Evolutionary conservation across 2,329 filamentous ascomycete species (phyloP).

Genomic region (Epichloe scottii): DNA sequence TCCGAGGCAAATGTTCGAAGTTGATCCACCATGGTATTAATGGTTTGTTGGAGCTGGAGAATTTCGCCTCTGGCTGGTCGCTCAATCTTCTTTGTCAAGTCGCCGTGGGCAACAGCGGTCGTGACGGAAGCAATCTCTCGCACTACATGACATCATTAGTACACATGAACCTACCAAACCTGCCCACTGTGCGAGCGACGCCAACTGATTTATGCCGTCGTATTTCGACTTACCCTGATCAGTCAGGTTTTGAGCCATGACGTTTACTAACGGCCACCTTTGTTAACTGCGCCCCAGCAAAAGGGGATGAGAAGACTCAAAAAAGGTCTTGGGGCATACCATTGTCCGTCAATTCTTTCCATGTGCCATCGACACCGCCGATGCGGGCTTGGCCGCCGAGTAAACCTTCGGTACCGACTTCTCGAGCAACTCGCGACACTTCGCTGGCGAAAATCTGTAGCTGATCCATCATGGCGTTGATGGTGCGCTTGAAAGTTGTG

Average conservation of each 20-base stretch:
- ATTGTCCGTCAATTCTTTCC: slow-evolving; percentile 92
- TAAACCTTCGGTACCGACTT: slow-evolving; percentile 91
- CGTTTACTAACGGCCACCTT: slow-evolving; percentile 46
- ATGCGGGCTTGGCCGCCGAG: slow-evolving; percentile 90
- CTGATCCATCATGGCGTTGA: slow-evolving; percentile 99
- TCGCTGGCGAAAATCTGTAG: slow-evolving; percentile 93
- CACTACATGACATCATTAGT: slow-evolving; percentile 31
- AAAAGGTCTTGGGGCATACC: slow-evolving; percentile 29
- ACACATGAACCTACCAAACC: neutral
- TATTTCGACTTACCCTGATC: slow-evolving; percentile 46
- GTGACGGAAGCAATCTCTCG: slow-evolving; percentile 77
- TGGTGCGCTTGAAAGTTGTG: slow-evolving; percentile 92
- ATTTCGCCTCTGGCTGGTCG: slow-evolving; percentile 72
- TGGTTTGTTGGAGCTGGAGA: slow-evolving; percentile 70
- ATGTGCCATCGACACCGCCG: slow-evolving; percentile 87
- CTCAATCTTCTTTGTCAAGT: slow-evolving; percentile 75
- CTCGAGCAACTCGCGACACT: slow-evolving; percentile 84
- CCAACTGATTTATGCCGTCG: neutral
- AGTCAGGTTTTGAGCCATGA: slow-evolving; percentile 73
- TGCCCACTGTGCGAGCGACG: neutral
- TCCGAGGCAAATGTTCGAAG: slow-evolving; percentile 73
- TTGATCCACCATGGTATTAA: slow-evolving; percentile 85
- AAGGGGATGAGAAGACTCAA: neutral
- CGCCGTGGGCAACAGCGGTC: slow-evolving; percentile 70
- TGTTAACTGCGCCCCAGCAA: slow-evolving; percentile 8